Conservation (phyloP, 495 filamentous ascomycete species). For the Aspergillus avenaceus region DNA sequence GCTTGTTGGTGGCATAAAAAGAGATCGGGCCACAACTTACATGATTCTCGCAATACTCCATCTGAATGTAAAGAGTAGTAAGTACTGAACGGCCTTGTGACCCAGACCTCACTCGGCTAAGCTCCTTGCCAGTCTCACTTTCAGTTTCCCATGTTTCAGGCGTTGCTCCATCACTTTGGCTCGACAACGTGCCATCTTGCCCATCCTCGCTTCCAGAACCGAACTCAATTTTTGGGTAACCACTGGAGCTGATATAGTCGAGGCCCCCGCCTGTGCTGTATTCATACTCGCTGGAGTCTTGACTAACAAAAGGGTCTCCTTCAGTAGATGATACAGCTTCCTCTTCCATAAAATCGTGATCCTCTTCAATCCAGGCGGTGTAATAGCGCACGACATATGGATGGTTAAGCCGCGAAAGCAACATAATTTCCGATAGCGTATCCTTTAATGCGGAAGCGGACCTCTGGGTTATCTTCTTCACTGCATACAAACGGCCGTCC, state of each 20-base stretch:
- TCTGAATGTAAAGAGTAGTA: slow-evolving; percentile 76
- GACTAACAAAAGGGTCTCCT: slow-evolving; percentile 35
- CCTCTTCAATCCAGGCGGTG: slow-evolving; percentile 88
- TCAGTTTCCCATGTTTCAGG: slow-evolving; percentile 23
- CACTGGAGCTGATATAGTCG: slow-evolving; percentile 89
- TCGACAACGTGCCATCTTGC: slow-evolving; percentile 34
- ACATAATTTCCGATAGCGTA: slow-evolving; percentile 84
- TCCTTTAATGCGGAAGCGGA: slow-evolving; percentile 75
- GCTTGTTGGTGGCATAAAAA: background rate
- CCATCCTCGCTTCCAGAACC: slow-evolving; percentile 67
- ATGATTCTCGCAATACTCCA: slow-evolving; percentile 96
- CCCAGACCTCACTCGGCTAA: slow-evolving; percentile 32
- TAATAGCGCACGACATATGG: slow-evolving; percentile 95
- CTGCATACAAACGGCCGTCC: slow-evolving; percentile 87
- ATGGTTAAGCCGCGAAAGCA: slow-evolving; percentile 89
- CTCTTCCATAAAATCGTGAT: slow-evolving; percentile 52
- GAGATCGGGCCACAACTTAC: slow-evolving; percentile 39
- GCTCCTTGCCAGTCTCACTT: slow-evolving; percentile 22
- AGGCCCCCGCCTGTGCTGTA: slow-evolving; percentile 77
- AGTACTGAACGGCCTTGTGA: slow-evolving; percentile 40
- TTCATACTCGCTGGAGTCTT: slow-evolving; percentile 57
- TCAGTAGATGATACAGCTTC: slow-evolving; percentile 56
- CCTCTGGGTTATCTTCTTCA: slow-evolving; percentile 90
- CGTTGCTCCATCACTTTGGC: slow-evolving; percentile 18
- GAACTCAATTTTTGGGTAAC: slow-evolving; percentile 76